Evolutionary conservation across 257 asterid species (phyloP).

Genomic region (Forsythia viridissima): DNA sequence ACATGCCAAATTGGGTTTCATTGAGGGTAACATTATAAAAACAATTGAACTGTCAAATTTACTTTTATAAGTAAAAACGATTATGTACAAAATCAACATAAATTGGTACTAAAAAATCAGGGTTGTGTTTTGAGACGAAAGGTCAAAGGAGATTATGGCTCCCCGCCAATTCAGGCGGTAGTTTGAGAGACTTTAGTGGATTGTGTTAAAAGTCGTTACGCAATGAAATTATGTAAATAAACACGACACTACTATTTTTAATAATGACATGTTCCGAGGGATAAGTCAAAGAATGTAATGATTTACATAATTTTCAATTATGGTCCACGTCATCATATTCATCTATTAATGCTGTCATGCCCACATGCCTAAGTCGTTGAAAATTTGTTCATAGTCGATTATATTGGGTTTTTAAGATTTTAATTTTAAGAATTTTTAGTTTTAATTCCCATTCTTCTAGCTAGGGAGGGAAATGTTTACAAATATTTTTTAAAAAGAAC

Average conservation of each 20-base stretch:
- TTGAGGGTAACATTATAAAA: no score
- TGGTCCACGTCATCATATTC: not conserved
- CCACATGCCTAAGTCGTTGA: not conserved
- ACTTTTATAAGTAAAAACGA: no score
- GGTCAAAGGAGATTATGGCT: no score
- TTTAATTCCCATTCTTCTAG: not conserved
- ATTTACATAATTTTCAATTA: not conserved
- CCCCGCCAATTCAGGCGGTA: constrained; percentile 1
- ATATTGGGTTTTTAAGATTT: not conserved
- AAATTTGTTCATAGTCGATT: not conserved
- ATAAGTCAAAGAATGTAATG: not conserved
- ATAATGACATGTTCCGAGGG: not conserved
- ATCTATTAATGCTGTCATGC: not conserved
- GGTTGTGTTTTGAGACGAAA: no score
- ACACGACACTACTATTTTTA: not conserved
- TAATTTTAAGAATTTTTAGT: no score
- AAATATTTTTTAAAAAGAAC: not conserved
- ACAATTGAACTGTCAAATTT: no score
- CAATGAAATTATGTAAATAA: not conserved
- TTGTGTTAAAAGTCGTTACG: not conserved
- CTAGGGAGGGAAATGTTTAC: not conserved
- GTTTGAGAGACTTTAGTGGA: not conserved
- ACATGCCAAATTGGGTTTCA: no score
- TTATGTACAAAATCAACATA: no score
- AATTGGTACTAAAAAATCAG: no score